These are phyloP conservation scores for Cyberlindnera mrakii DNA, from an alignment of 805 yeast species.

Conservation along the genomic window DNA sequence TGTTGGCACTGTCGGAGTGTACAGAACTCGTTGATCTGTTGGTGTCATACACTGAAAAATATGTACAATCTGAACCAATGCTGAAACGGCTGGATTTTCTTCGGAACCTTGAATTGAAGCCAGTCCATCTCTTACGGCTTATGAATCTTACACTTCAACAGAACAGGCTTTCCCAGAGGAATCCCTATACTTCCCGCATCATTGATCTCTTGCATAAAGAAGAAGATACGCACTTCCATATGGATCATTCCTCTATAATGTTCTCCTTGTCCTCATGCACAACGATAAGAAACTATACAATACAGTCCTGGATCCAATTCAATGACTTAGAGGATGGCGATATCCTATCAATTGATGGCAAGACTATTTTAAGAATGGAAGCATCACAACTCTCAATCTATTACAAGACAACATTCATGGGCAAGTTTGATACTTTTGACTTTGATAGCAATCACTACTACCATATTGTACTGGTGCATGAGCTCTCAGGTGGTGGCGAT, in stretches of 20 bases:
- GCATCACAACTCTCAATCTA: slow-evolving; percentile 27
- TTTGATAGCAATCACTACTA: slow-evolving; percentile 14
- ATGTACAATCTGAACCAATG: background rate
- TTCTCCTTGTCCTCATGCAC: slow-evolving; percentile 4
- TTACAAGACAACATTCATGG: slow-evolving; percentile 7
- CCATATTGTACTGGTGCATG: slow-evolving; percentile 17
- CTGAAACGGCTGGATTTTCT: background rate
- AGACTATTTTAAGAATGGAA: slow-evolving; percentile 23
- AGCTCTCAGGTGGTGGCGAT: slow-evolving; percentile 8
- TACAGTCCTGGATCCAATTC: slow-evolving; percentile 26
- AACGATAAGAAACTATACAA: slow-evolving; percentile 12
- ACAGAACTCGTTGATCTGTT: background rate
- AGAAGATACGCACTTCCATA: slow-evolving; percentile 20
- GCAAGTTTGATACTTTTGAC: slow-evolving; percentile 11
- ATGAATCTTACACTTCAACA: slow-evolving; percentile 1
- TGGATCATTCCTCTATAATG: slow-evolving; percentile 24
- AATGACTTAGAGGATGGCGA: slow-evolving; percentile 24
- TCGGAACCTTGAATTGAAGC: background rate
- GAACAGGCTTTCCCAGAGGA: background rate
- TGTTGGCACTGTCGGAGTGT: background rate
- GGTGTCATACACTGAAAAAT: background rate
- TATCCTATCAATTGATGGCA: slow-evolving; percentile 20
- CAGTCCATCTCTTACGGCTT: slow-evolving; percentile 6
- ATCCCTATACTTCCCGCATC: slow-evolving; percentile 2
- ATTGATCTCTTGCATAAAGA: slow-evolving; percentile 11